A percentile compares a stretch with the other conserved stretches of the same genome.
phyloP scores from a whole-genome alignment of 306 rosid genomes.

The Prosopis cineraria region DNA sequence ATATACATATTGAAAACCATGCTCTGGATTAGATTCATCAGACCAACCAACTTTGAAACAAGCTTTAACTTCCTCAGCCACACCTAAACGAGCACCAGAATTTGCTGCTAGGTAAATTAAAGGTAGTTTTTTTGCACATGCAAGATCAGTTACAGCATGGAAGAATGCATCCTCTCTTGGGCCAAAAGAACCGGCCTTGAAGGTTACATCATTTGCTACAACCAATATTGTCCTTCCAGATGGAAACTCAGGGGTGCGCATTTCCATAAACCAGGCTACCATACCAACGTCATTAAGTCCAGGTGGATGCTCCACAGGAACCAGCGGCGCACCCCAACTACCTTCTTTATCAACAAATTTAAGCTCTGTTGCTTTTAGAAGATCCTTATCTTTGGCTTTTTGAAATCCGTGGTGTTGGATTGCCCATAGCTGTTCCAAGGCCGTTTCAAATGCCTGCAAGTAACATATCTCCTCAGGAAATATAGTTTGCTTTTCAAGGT shows the following conservation, averaged over 20 bases:
- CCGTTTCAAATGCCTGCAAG: conserved; percentile 84
- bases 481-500: conserved; percentile 18
- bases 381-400: conserved; percentile 51
- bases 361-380: conserved; percentile 81
- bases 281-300: conserved; percentile 92
- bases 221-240: conserved; percentile 88
- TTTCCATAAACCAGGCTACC: conserved; percentile 94
- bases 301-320: conserved; percentile 64
- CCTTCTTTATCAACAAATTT: conserved; percentile 75
- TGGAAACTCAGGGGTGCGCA: conserved; percentile 94
- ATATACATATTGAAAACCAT: conserved; percentile 89
- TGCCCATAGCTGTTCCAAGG: conserved; percentile 85
- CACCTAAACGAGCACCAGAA: conserved; percentile 98
- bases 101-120: conserved; percentile 94
- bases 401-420: conserved; percentile 50
- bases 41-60: conserved; percentile 99
- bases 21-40: conserved; percentile 89
- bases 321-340: conserved; percentile 83
- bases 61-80: conserved; percentile 91
- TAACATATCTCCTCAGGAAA: conserved; percentile 37
- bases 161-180: conserved; percentile 96
- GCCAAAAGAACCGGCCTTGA: conserved; percentile 97
- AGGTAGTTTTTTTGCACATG: conserved; percentile 80
- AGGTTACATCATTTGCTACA: conserved; percentile 92
- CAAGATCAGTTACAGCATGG: conserved; percentile 90